Evolutionary conservation across 768 basidiomycete genomes (phyloP).

Genomic region (Tylopilus rubrobrunneus): DNA sequence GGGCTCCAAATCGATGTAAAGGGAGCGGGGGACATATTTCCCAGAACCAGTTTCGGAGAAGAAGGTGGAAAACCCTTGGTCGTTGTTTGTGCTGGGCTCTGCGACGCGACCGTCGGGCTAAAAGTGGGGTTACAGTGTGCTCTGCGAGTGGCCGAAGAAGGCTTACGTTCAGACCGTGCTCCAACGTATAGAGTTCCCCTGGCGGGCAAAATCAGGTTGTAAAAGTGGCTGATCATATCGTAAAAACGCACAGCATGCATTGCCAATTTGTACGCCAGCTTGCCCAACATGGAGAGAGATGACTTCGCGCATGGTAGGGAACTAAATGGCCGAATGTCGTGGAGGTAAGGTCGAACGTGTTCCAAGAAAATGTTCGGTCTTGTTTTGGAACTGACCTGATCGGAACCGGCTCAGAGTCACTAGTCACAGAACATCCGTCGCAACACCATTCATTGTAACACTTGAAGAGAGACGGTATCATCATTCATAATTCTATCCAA

Average conservation of each 20-base stretch:
- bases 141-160: not conserved
- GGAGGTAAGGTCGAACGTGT: not conserved
- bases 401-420: not conserved
- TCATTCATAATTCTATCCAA: no score
- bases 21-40: slow-evolving; percentile 93
- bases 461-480: no score
- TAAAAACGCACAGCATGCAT: slow-evolving; percentile 83
- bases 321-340: slow-evolving; percentile 9
- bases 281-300: slow-evolving; percentile 97
- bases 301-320: slow-evolving; percentile 75
- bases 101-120: slow-evolving; percentile 90
- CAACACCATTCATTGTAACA: no score
- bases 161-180: slow-evolving; percentile 92
- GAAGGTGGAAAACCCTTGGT: slow-evolving; percentile 95
- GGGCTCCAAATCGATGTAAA: slow-evolving; percentile 95
- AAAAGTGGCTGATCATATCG: slow-evolving; percentile 1
- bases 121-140: slow-evolving; percentile 12
- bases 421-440: no score
- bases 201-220: slow-evolving; percentile 15
- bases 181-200: slow-evolving; percentile 98
- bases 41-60: slow-evolving; percentile 93
- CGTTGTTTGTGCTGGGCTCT: slow-evolving; percentile 48
- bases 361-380: slow-evolving; percentile 8
- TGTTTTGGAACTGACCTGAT: slow-evolving; percentile 17
- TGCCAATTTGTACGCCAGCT: slow-evolving; percentile 92